Conservation (phyloP, 495 filamentous ascomycete genomes). For the Penicillium alfredii region DNA sequence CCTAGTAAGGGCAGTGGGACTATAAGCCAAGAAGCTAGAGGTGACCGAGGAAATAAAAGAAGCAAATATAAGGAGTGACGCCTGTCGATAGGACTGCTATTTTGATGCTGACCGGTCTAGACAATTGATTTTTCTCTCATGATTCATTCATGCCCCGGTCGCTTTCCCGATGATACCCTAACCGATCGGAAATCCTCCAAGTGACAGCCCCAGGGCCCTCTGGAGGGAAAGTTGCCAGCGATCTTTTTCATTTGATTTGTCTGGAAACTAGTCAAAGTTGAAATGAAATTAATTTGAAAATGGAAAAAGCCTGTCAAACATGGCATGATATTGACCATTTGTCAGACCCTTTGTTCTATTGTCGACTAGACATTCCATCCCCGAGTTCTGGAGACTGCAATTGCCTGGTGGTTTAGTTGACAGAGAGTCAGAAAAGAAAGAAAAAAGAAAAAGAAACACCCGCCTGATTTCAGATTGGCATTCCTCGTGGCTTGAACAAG, state of each 20-base stretch:
- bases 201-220: no score
- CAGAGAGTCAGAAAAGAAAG: no score
- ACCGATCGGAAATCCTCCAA: not conserved
- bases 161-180: slow-evolving; percentile 2
- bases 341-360: slow-evolving; percentile 12
- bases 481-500: slow-evolving; percentile 25
- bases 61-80: slow-evolving; percentile 12
- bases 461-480: slow-evolving; percentile 15
- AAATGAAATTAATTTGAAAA: no score
- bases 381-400: no score
- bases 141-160: slow-evolving; percentile 2
- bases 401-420: no score
- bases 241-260: not conserved
- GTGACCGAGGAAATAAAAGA: slow-evolving; percentile 7
- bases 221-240: no score
- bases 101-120: slow-evolving; percentile 25
- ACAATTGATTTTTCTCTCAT: slow-evolving; percentile 23
- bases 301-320: no score
- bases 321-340: slow-evolving; percentile 5
- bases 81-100: slow-evolving; percentile 11
- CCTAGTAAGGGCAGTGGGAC: no score
- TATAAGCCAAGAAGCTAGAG: no score
- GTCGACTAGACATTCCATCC: slow-evolving; percentile 14
- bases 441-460: not conserved
- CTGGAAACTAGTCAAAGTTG: no score